These are phyloP conservation scores for Grosmannia clavigera DNA, from an alignment of 2,329 filamentous ascomycete species.

Conservation along the genomic window DNA sequence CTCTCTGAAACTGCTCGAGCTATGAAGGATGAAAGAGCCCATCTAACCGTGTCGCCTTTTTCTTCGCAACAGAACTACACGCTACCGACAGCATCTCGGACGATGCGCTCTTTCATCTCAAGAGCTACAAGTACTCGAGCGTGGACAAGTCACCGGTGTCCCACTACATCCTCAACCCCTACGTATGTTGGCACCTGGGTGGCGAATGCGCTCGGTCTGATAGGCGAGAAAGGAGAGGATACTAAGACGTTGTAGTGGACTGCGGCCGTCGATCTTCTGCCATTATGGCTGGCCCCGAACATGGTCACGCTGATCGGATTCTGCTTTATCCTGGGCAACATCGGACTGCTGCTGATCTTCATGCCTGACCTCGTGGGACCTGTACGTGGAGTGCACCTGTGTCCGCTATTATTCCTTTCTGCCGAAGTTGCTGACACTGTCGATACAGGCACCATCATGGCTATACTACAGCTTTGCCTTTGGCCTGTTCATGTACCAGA, in stretches of 20 bases:
- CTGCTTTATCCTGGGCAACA: constrained; percentile 81
- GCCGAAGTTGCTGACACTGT: background rate
- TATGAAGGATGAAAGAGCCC: background rate
- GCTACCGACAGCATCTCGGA: constrained; percentile 66
- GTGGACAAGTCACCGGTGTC: constrained; percentile 94
- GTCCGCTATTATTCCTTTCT: background rate
- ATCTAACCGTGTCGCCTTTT: background rate
- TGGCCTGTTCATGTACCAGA: constrained; percentile 97
- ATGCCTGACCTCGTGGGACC: constrained; percentile 88
- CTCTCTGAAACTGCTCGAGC: background rate
- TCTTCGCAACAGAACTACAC: background rate
- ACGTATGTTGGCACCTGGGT: constrained; percentile 48
- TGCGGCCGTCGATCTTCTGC: constrained; percentile 80
- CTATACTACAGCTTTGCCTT: constrained; percentile 92
- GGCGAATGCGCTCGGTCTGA: background rate
- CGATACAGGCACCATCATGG: constrained; percentile 67
- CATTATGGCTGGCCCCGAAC: constrained; percentile 93
- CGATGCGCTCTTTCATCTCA: constrained; percentile 81
- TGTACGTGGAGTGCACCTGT: constrained; percentile 34
- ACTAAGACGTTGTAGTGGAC: constrained; percentile 62
- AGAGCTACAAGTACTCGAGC: constrained; percentile 92
- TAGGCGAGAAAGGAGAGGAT: background rate
- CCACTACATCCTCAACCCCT: constrained; percentile 85
- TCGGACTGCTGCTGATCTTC: constrained; percentile 59
- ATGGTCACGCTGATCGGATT: constrained; percentile 95